A percentile compares a stretch with the other conserved stretches of the same genome.
phyloP scores from a whole-genome alignment of 176 grass and related monocot genomes.

The Lolium rigidum region DNA sequence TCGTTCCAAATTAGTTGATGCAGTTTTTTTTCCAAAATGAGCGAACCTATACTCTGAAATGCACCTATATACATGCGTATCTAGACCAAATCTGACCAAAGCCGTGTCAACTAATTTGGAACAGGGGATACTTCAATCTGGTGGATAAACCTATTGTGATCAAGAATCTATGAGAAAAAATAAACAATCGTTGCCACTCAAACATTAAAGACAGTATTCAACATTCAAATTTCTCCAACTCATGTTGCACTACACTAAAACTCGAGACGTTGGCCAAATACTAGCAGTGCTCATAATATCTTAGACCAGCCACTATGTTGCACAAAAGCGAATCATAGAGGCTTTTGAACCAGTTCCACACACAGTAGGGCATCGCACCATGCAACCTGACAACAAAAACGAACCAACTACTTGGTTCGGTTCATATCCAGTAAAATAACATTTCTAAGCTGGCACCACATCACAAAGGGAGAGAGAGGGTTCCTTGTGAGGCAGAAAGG shows the following conservation, averaged over 20 bases:
- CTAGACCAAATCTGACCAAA: no score
- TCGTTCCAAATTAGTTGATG: no score
- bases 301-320: background rate
- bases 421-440: no score
- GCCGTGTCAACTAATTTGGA: no score
- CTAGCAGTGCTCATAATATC: constrained; percentile 14
- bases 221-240: background rate
- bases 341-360: background rate
- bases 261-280: background rate
- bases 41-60: no score
- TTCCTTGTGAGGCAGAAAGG: no score
- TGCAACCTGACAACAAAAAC: background rate
- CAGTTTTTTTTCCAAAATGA: no score
- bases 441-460: no score
- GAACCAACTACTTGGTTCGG: background rate
- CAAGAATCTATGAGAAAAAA: constrained; percentile 25
- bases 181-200: background rate
- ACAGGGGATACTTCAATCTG: background rate
- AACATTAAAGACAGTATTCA: constrained; percentile 1
- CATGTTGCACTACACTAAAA: constrained; percentile 24
- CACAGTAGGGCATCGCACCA: no score
- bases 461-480: no score
- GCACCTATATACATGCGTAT: no score
- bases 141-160: background rate
- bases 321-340: background rate